A percentile compares a stretch with the other conserved stretches of the same genome.
phyloP scores from a whole-genome alignment of 768 basidiomycete genomes.

The Russula compacta region DNA sequence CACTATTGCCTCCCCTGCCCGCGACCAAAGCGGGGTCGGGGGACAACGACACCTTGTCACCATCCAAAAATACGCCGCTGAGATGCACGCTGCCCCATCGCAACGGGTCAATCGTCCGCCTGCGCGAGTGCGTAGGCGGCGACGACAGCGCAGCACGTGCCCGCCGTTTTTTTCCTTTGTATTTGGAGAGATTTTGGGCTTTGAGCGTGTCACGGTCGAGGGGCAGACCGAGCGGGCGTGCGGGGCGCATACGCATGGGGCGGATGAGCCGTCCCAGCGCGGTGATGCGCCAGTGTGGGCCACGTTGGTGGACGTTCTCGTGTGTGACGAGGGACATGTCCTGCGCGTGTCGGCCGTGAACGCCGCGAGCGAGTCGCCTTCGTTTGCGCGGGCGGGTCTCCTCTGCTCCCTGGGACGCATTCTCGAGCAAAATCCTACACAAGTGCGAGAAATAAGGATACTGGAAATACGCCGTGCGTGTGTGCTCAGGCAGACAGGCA shows the following conservation, averaged over 20 bases:
- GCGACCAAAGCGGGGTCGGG: background rate
- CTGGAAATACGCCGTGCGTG: background rate
- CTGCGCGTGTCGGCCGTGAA: slow-evolving; percentile 37
- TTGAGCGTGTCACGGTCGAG: slow-evolving; percentile 12
- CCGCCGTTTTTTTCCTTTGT: slow-evolving; percentile 23
- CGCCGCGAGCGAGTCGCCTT: slow-evolving; percentile 28
- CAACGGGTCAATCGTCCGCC: slow-evolving; percentile 62
- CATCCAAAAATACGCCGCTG: slow-evolving; percentile 56
- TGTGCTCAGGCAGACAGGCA: background rate
- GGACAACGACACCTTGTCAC: background rate
- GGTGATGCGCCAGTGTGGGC: slow-evolving; percentile 60
- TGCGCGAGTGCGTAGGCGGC: slow-evolving; percentile 50
- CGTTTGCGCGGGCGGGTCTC: slow-evolving; percentile 38
- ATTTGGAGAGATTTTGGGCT: slow-evolving; percentile 15
- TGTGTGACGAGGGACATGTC: slow-evolving; percentile 61
- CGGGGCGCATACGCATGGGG: slow-evolving; percentile 64
- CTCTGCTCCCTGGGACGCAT: slow-evolving; percentile 21
- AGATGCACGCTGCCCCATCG: slow-evolving; percentile 62
- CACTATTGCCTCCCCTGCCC: no score
- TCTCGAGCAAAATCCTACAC: slow-evolving; percentile 31
- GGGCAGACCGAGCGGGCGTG: slow-evolving; percentile 38
- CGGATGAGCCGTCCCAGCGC: slow-evolving; percentile 54
- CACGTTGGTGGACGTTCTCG: slow-evolving; percentile 40
- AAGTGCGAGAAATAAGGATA: slow-evolving; percentile 4
- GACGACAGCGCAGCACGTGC: slow-evolving; percentile 27